A percentile compares a stretch with the other conserved stretches of the same genome.
Conservation (phyloP, 2,329 filamentous ascomycete species). For the Trichoderma sp. region DNA sequence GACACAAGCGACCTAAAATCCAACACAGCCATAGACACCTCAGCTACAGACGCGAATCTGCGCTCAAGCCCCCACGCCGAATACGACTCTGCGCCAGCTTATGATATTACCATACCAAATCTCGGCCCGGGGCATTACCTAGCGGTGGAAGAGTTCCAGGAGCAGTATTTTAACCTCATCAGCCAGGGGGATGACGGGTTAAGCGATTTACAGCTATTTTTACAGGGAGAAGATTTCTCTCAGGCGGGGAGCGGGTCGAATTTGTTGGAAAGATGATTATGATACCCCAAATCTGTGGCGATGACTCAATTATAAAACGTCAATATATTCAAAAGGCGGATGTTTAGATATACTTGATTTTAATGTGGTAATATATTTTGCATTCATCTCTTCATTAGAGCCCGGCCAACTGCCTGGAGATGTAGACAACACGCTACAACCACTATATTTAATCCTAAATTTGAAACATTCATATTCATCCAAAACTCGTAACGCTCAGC, state of each 20-base stretch:
- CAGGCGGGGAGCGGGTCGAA: constrained; percentile 27
- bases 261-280: not conserved
- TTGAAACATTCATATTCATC: constrained; percentile 6
- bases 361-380: not conserved
- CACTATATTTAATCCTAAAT: not conserved
- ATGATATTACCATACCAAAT: not conserved
- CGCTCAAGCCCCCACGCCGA: not conserved
- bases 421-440: constrained; percentile 1
- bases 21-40: constrained; percentile 14
- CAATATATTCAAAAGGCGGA: not conserved
- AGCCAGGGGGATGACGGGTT: constrained; percentile 42
- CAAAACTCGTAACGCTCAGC: constrained; percentile 1
- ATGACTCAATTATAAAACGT: too few species aligned
- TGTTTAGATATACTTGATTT: not conserved
- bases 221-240: constrained; percentile 38
- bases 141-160: constrained; percentile 34
- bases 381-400: not conserved
- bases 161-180: constrained; percentile 41
- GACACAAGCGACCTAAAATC: not conserved
- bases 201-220: constrained; percentile 39
- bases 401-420: not conserved
- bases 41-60: not conserved
- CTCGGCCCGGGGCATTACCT: constrained; percentile 13
- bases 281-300: not conserved
- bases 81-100: not conserved